Percentiles rank a stretch among this genome's conserved stretches.
Evolutionary conservation across 192 early-diverging fungal genomes (phyloP).

Genomic region (Coemansia sp.): DNA sequence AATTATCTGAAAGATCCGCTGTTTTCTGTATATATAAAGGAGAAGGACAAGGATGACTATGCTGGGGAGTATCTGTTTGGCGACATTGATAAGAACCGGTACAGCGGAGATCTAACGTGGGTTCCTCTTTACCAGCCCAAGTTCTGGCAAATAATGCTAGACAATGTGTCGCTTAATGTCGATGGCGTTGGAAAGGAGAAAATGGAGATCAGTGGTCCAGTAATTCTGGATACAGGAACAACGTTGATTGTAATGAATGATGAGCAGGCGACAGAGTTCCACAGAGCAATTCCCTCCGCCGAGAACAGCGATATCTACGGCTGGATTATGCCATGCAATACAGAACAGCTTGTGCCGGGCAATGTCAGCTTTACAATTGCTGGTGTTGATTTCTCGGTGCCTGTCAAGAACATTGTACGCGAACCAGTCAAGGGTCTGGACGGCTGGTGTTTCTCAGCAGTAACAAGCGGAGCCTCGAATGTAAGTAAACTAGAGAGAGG

Average conservation of each 20-base stretch:
- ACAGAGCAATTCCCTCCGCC: conserved; percentile 50
- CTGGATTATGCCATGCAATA: conserved; percentile 57
- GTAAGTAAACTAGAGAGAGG: conserved; percentile 17
- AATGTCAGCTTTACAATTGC: conserved; percentile 50
- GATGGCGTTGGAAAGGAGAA: conserved; percentile 33
- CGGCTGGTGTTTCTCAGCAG: conserved; percentile 56
- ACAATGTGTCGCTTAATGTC: conserved; percentile 41
- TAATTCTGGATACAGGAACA: conserved; percentile 67
- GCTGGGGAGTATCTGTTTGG: conserved; percentile 67
- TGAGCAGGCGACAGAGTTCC: conserved; percentile 58
- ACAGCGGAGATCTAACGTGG: conserved; percentile 57
- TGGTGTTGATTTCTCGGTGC: conserved; percentile 45
- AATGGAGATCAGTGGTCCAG: conserved; percentile 47
- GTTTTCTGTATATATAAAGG: conserved; percentile 69
- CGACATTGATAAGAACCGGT: conserved; percentile 53
- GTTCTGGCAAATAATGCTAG: conserved; percentile 61
- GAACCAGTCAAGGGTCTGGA: conserved; percentile 55
- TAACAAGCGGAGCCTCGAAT: conserved; percentile 48
- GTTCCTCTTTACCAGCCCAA: conserved; percentile 56
- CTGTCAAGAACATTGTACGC: conserved; percentile 44
- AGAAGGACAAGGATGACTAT: conserved; percentile 52
- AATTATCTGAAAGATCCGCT: conserved; percentile 59
- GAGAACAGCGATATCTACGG: conserved; percentile 53
- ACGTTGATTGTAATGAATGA: conserved; percentile 64
- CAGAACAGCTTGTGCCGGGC: conserved; percentile 46